phyloP scores from a whole-genome alignment of 306 rosid genomes.

The Arachis stenosperma region DNA sequence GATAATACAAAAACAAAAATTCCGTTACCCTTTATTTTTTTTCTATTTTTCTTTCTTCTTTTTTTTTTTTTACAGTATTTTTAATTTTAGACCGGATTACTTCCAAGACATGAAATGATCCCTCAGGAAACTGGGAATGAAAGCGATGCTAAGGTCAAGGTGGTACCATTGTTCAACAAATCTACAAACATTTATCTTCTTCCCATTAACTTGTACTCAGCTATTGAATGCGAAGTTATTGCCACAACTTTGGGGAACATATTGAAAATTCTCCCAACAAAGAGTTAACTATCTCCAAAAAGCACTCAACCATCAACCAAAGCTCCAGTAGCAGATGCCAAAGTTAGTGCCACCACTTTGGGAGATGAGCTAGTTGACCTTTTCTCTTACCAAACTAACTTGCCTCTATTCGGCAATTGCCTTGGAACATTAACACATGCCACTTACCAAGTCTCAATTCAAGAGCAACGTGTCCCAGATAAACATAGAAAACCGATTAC shows the following conservation, averaged over 20 bases:
- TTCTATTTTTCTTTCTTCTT: too few relatives aligned
- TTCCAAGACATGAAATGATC: background rate
- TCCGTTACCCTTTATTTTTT: too few relatives aligned
- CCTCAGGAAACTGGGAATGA: background rate
- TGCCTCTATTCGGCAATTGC: background rate
- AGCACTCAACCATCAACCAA: background rate
- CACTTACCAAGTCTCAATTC: background rate
- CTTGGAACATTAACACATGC: background rate
- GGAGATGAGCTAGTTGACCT: background rate
- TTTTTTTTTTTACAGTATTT: background rate
- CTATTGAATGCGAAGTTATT: slow-evolving; percentile 2
- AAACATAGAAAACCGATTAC: background rate
- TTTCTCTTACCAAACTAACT: background rate
- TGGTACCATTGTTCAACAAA: background rate
- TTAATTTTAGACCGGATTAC: too few relatives aligned
- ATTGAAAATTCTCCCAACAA: background rate
- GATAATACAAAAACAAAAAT: too few relatives aligned
- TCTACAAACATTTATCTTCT: background rate
- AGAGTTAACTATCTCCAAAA: background rate
- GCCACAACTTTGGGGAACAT: slow-evolving; percentile 21
- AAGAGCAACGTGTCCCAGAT: background rate
- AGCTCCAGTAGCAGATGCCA: slow-evolving; percentile 4
- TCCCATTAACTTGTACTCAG: too few relatives aligned
- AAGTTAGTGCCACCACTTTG: slow-evolving; percentile 12
- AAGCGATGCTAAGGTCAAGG: background rate